Evolutionary conservation across 495 filamentous ascomycete species (phyloP).

Genomic region (Bacidia rubella): DNA sequence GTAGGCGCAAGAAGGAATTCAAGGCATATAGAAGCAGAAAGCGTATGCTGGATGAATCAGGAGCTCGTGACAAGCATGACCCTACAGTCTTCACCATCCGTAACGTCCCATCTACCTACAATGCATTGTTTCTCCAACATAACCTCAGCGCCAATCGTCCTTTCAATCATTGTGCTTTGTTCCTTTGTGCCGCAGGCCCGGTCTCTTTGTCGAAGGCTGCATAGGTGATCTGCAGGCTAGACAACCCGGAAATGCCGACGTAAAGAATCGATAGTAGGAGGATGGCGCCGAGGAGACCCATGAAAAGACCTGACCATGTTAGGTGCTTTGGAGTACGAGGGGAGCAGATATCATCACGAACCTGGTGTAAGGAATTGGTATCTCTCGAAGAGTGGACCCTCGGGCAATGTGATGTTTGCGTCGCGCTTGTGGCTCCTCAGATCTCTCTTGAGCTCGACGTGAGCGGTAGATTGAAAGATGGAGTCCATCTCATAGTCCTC

Average conservation of each 20-base stretch:
- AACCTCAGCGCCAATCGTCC: neutral
- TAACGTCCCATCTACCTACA: no score
- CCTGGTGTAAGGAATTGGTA: conserved; percentile 83
- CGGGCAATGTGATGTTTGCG: conserved; percentile 22
- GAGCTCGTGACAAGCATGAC: no score
- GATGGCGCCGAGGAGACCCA: conserved; percentile 54
- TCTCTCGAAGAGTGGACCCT: conserved; percentile 64
- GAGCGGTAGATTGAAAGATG: conserved; percentile 34
- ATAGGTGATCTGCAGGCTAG: conserved; percentile 76
- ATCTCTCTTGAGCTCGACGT: conserved; percentile 49
- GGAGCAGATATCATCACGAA: conserved; percentile 13
- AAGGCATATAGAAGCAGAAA: no score
- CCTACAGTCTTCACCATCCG: no score
- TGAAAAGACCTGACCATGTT: conserved; percentile 55
- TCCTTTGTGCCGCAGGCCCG: conserved; percentile 74
- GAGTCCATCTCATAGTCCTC: conserved; percentile 38
- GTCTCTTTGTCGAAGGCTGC: conserved; percentile 95
- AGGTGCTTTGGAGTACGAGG: neutral
- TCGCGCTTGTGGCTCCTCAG: conserved; percentile 22
- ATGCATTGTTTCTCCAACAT: neutral
- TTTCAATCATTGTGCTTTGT: conserved; percentile 31
- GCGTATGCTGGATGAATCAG: no score
- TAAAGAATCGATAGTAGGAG: conserved; percentile 63
- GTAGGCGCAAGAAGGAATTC: no score
- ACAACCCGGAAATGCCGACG: conserved; percentile 60